Base-by-base conservation (phyloP, 2,329 filamentous ascomycete species). In the Akanthomyces uredinophilus region DNA sequence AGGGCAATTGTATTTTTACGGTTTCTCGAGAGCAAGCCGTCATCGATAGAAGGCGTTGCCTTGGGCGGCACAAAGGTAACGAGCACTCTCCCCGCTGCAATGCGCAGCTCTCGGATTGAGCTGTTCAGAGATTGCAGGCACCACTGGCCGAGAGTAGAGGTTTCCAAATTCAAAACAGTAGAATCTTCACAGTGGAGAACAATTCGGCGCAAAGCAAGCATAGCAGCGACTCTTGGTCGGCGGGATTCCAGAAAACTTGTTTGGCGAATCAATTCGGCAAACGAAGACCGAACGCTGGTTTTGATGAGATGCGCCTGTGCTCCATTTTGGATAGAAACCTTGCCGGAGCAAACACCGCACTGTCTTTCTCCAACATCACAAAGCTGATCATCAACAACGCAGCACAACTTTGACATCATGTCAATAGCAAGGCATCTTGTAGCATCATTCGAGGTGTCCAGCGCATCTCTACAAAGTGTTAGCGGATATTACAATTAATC, bases 91-190 rank as follows among this genome's bases (percentile, higher is more conserved):
- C 89, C 90, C 63, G 93, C 90, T 43, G 89, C 89, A 68, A 97
- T 84, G 37, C 94, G 87, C 32, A 98, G 78, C 72, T 98, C 95
- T 70, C 94, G 85, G 22, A 92, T 74, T 1, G 93, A 96, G 73
- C 93, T 96, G 65, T 88, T 87, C 44, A 98, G 78, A 0, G 89
- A 91, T 67, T 89, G 85, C 5, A 97, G 77, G 70, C 92, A 93
- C 84, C 91, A 94, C 69, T 93, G 87, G 0, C 91, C 92, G 46
- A 91, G 77, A 0, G 77, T 72, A 10, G 91, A 92, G 1, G 77
- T 79, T 63, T 87, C 84, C 2, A 97, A 77, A 65, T 90, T 85
- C 35, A 94, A 76, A 59, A 90, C 78, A 4, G 81, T 78, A 0
- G 77, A 65, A 58, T 85, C 81, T 18, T 79, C 77, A 4, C 86